phyloP scores from a whole-genome alignment of 768 basidiomycete species.

The Naganishia antarctica region DNA sequence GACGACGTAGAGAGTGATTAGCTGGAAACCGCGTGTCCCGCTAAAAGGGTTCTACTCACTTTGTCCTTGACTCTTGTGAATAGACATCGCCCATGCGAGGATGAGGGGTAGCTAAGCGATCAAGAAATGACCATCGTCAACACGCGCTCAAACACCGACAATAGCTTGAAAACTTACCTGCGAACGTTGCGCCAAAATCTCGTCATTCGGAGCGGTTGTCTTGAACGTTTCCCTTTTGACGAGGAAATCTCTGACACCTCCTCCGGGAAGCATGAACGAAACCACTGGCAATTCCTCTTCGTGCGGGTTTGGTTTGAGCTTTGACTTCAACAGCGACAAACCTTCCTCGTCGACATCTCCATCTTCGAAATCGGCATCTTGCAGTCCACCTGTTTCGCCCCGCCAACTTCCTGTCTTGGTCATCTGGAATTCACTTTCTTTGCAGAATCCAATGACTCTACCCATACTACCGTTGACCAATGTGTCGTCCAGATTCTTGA shows the following conservation, averaged over 20 bases:
- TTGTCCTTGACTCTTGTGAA: conserved; percentile 97
- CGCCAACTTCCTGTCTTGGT: conserved; percentile 48
- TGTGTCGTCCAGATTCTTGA: conserved; percentile 84
- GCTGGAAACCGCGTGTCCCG: neutral
- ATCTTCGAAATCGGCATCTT: conserved; percentile 38
- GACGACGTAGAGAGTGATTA: conserved; percentile 16
- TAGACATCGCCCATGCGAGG: conserved; percentile 94
- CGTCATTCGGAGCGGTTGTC: conserved; percentile 78
- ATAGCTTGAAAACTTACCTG: conserved; percentile 59
- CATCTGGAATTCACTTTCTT: conserved; percentile 37
- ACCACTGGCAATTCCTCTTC: conserved; percentile 61
- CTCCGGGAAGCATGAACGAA: conserved; percentile 66
- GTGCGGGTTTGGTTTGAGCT: conserved; percentile 40
- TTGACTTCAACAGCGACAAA: conserved; percentile 19
- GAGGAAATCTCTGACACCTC: conserved; percentile 54
- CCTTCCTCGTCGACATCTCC: conserved; percentile 35
- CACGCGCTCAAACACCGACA: too few species aligned
- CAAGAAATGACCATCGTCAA: too few species aligned
- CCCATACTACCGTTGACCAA: conserved; percentile 96
- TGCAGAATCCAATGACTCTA: conserved; percentile 64
- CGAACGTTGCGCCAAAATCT: conserved; percentile 68
- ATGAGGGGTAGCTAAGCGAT: conserved; percentile 69
- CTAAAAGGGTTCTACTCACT: conserved; percentile 49
- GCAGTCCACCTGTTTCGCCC: conserved; percentile 31
- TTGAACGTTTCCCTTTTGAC: conserved; percentile 75